These are phyloP conservation scores for Sambucus nigra DNA, from an alignment of 129 eudicot species.

Conservation along the genomic window DNA sequence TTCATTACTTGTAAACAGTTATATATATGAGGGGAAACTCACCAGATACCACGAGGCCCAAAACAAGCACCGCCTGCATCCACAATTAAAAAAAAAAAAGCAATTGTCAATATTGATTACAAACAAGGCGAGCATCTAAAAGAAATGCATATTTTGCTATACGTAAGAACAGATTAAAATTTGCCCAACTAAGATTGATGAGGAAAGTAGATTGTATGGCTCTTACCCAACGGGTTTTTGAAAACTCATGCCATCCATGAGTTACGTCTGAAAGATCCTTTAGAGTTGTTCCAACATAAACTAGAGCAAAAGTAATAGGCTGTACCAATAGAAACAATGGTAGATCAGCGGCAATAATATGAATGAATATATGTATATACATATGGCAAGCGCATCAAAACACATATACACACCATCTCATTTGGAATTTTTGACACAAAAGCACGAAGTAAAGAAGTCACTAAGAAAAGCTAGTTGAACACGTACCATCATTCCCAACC, in stretches of 20 bases:
- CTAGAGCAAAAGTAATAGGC: conserved; percentile 86
- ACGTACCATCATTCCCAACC: conserved; percentile 95
- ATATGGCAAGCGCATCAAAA: background rate
- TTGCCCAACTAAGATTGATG: background rate
- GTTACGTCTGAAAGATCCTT: conserved; percentile 88
- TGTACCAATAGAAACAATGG: conserved; percentile 18
- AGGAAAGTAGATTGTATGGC: background rate
- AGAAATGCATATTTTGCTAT: background rate
- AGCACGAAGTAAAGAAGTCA: background rate
- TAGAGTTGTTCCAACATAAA: conserved; percentile 80
- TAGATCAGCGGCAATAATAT: background rate
- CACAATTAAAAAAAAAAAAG: conserved; percentile 4
- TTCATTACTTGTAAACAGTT: background rate
- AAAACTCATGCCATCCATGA: conserved; percentile 76
- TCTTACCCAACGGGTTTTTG: conserved; percentile 83
- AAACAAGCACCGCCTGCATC: conserved; percentile 52
- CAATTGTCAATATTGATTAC: background rate
- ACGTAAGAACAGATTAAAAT: background rate
- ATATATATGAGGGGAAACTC: conserved; percentile 18
- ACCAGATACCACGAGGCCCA: conserved; percentile 65
- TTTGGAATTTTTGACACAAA: background rate
- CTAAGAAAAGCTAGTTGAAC: background rate
- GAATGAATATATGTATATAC: background rate
- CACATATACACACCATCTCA: background rate
- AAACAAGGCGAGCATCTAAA: background rate